Percentiles rank a stretch among this genome's conserved stretches.
Evolutionary conservation across 306 rosid genomes (phyloP).

Genomic region (Adenanthera pavonina): DNA sequence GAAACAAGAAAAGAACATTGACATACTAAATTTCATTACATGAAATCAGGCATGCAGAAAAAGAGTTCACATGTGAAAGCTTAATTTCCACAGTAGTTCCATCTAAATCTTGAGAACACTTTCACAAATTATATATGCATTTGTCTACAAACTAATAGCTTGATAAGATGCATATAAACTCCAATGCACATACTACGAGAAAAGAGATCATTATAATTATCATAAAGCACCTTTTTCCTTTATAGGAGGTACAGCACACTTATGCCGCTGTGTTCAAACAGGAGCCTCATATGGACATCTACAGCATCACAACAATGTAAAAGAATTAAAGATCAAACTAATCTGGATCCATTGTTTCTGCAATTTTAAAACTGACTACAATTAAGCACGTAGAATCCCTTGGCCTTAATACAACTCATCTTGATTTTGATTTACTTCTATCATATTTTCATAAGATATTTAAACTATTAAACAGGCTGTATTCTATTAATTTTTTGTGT

Average conservation of each 20-base stretch:
- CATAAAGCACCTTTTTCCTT: background rate
- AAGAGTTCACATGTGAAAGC: background rate
- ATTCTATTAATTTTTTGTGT: background rate
- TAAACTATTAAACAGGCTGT: background rate
- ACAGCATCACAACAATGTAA: background rate
- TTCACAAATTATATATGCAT: background rate
- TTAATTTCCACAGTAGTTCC: background rate
- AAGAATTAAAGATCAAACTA: background rate
- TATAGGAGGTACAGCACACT: background rate
- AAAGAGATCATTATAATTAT: background rate
- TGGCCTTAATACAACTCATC: background rate
- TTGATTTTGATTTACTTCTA: background rate
- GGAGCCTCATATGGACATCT: background rate
- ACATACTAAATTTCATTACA: background rate
- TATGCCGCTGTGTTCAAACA: background rate
- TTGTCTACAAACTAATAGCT: slow-evolving; percentile 1
- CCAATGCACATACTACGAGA: background rate
- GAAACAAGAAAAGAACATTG: background rate
- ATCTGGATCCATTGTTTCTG: background rate
- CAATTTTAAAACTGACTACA: background rate
- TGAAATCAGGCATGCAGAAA: background rate
- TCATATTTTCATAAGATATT: background rate
- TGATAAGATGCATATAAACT: background rate
- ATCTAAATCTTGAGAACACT: background rate
- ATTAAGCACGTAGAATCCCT: background rate